These are phyloP conservation scores for Starmera quercuum DNA, from an alignment of 805 yeast species.

Conservation along the genomic window DNA sequence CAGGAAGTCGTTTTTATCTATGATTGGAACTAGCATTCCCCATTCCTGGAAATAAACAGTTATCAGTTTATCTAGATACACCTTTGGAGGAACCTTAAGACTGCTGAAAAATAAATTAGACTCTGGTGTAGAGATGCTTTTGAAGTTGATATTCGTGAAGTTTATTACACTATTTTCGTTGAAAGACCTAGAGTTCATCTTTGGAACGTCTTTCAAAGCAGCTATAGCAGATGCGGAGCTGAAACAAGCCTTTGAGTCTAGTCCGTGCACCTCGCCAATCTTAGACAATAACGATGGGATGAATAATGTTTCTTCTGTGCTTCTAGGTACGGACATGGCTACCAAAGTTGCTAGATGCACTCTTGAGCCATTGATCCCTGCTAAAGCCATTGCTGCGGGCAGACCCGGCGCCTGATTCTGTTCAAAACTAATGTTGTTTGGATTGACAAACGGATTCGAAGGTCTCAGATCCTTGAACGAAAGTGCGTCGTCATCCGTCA, in stretches of 20 bases:
- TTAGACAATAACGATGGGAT: conserved; percentile 66
- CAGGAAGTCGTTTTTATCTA: conserved; percentile 65
- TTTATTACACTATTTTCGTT: conserved; percentile 21
- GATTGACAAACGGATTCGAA: conserved; percentile 4
- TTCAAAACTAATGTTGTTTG: conserved; percentile 42
- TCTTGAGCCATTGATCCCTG: conserved; percentile 45
- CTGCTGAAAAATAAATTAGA: conserved; percentile 37
- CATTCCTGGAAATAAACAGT: conserved; percentile 70
- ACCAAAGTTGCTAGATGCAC: conserved; percentile 48
- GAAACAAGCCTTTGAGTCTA: conserved; percentile 61
- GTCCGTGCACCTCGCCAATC: conserved; percentile 64
- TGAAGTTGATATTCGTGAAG: conserved; percentile 30
- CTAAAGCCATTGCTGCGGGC: conserved; percentile 56
- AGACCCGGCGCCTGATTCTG: conserved; percentile 72
- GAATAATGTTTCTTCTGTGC: conserved; percentile 71
- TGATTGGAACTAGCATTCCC: conserved; percentile 62
- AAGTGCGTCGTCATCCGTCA: conserved; percentile 40
- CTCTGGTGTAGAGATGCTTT: conserved; percentile 29
- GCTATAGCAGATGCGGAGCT: conserved; percentile 68
- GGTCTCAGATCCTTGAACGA: conserved; percentile 5
- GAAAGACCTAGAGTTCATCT: conserved; percentile 4
- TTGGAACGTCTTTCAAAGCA: conserved; percentile 46
- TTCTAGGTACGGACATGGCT: conserved; percentile 67
- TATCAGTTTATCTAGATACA: conserved; percentile 60
- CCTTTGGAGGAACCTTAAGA: conserved; percentile 40